A percentile compares a stretch with the other conserved stretches of the same genome.
These are phyloP conservation scores for Stylonectria norvegica DNA, from an alignment of 2,329 filamentous ascomycete species.

Conservation along the genomic window DNA sequence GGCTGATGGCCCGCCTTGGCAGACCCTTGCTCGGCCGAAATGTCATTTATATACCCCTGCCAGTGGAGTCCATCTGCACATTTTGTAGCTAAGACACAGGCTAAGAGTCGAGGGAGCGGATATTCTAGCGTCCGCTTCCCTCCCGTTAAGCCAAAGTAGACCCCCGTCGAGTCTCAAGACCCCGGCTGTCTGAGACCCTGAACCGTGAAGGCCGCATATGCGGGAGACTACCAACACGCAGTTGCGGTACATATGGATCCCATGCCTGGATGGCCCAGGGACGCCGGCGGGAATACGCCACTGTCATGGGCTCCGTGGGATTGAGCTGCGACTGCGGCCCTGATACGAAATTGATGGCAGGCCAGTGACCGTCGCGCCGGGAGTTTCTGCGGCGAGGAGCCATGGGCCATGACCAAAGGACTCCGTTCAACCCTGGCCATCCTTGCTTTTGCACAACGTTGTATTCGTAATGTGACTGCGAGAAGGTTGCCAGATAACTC, in stretches of 20 bases:
- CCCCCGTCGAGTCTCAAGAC: constrained; percentile 2
- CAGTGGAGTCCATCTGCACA: neutral
- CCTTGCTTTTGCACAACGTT: neutral
- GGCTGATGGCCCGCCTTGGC: constrained; percentile 3
- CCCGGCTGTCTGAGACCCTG: too few relatives aligned
- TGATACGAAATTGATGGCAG: neutral
- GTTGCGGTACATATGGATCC: constrained; percentile 5
- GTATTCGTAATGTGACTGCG: too few relatives aligned
- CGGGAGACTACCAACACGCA: constrained; percentile 7
- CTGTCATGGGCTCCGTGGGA: neutral
- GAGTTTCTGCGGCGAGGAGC: constrained; percentile 2
- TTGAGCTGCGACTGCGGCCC: neutral
- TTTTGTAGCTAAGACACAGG: neutral
- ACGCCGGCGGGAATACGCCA: neutral
- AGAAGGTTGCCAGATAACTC: too few relatives aligned
- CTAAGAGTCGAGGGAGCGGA: neutral
- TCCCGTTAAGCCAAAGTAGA: constrained; percentile 9
- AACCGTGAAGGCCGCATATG: constrained; percentile 6
- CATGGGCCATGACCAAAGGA: constrained; percentile 1
- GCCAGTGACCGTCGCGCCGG: constrained; percentile 1
- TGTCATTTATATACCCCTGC: constrained; percentile 1
- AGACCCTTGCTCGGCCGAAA: constrained; percentile 10
- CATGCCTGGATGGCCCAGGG: constrained; percentile 1
- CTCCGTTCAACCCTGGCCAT: neutral
- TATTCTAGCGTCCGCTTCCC: constrained; percentile 14